Conservation (phyloP, 23 red algal species). For the Gracilariopsis chorda region DNA sequence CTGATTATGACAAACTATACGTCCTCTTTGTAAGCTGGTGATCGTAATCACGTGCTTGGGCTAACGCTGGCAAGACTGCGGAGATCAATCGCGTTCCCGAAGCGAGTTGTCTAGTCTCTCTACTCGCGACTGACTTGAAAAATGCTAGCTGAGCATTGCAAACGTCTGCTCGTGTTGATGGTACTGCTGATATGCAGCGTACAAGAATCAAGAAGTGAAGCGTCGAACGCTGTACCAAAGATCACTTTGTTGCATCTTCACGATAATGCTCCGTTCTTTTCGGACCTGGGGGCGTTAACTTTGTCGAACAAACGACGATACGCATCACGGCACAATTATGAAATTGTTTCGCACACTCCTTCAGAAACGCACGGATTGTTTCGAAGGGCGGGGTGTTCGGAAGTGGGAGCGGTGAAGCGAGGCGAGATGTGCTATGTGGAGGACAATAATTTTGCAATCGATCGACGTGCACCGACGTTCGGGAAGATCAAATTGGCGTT, state of each 20-base stretch:
- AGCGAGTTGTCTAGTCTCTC: too few species aligned
- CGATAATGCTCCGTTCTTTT: constrained; percentile 62
- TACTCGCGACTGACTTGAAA: too few species aligned
- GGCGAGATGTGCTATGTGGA: constrained; percentile 10
- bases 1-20: too few species aligned
- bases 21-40: too few species aligned
- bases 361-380: constrained; percentile 54
- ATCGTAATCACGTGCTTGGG: too few species aligned
- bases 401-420: background rate
- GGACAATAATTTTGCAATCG: constrained; percentile 31
- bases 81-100: too few species aligned
- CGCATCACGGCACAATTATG: constrained; percentile 60
- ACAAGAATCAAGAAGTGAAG: too few species aligned
- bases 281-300: constrained; percentile 41
- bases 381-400: background rate
- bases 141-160: too few species aligned
- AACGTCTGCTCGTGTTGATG: too few species aligned
- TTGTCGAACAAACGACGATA: constrained; percentile 78
- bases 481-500: constrained; percentile 73
- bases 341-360: constrained; percentile 67
- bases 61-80: too few species aligned
- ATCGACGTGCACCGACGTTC: constrained; percentile 69
- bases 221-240: background rate
- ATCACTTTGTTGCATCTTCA: constrained; percentile 62
- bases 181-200: too few species aligned